Evolutionary conservation across 1,139 yeast genomes (phyloP).

Genomic region (Protomyces macrosporus): DNA sequence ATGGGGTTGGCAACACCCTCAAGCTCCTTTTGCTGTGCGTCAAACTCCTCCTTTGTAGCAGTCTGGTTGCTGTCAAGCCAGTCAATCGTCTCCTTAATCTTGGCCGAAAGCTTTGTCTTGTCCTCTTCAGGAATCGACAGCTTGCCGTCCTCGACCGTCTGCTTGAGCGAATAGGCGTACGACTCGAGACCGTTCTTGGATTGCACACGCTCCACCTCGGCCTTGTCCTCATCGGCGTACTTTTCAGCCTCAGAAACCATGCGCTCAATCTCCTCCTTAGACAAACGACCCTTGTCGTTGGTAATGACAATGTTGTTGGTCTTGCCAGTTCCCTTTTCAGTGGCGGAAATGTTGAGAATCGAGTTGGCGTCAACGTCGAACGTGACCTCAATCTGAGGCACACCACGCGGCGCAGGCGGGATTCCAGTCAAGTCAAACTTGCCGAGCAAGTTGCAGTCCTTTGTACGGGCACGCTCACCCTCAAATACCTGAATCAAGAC

Average conservation of each 20-base stretch:
- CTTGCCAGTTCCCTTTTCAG: conserved; percentile 86
- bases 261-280: conserved; percentile 89
- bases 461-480: conserved; percentile 90
- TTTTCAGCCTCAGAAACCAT: conserved; percentile 91
- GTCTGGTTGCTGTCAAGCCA: conserved; percentile 88
- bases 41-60: conserved; percentile 80
- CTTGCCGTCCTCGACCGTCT: conserved; percentile 75
- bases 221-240: conserved; percentile 78
- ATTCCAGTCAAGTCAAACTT: conserved; percentile 88
- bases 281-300: conserved; percentile 93
- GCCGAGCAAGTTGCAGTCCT: conserved; percentile 91
- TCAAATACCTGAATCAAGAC: conserved; percentile 87
- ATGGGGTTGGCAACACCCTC: conserved; percentile 92
- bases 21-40: conserved; percentile 88
- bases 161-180: conserved; percentile 83
- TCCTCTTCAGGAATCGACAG: conserved; percentile 61
- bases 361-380: conserved; percentile 91
- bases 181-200: conserved; percentile 88
- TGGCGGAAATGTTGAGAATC: conserved; percentile 87
- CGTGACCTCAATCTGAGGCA: conserved; percentile 89
- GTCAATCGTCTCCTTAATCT: conserved; percentile 76
- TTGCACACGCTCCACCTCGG: conserved; percentile 70
- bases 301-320: conserved; percentile 74
- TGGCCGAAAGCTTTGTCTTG: conserved; percentile 69
- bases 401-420: conserved; percentile 96